Conservation (phyloP, 2,329 filamentous ascomycete species). For the Corynespora cassiicola region DNA sequence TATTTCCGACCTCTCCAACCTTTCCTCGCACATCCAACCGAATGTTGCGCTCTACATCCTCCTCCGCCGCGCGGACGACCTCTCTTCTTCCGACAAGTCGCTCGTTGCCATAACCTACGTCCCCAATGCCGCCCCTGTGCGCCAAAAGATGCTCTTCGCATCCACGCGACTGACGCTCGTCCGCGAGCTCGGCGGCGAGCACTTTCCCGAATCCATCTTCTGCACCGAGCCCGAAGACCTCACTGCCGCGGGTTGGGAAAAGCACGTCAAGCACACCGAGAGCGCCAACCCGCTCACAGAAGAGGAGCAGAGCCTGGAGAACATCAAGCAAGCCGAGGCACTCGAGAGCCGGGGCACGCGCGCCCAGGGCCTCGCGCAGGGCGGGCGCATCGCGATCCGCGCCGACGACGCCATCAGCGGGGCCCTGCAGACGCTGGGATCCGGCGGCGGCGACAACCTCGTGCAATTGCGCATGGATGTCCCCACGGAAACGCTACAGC, state of each 20-base stretch:
- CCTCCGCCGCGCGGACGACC: slow-evolving; percentile 68
- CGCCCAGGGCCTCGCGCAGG: slow-evolving; percentile 49
- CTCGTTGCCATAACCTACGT: slow-evolving; percentile 78
- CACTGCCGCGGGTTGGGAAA: slow-evolving; percentile 71
- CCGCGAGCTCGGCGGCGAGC: slow-evolving; percentile 77
- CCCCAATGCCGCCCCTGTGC: slow-evolving; percentile 77
- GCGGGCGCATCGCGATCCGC: slow-evolving; percentile 54
- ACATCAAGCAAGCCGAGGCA: slow-evolving; percentile 77
- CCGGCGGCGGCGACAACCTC: slow-evolving; percentile 57
- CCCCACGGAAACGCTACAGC: slow-evolving; percentile 71
- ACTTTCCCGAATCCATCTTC: slow-evolving; percentile 80
- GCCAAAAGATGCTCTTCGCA: slow-evolving; percentile 87
- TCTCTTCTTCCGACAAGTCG: slow-evolving; percentile 44
- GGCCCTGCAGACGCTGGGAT: slow-evolving; percentile 66
- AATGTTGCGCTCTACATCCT: slow-evolving; percentile 76
- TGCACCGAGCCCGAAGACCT: slow-evolving; percentile 74
- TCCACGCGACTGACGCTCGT: slow-evolving; percentile 77
- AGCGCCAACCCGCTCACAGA: slow-evolving; percentile 75
- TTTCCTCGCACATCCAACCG: slow-evolving; percentile 69
- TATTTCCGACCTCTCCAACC: slow-evolving; percentile 66
- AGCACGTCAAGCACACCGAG: slow-evolving; percentile 71
- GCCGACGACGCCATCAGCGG: slow-evolving; percentile 68
- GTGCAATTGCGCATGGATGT: slow-evolving; percentile 79
- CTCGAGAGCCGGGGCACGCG: slow-evolving; percentile 74
- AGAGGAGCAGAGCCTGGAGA: slow-evolving; percentile 74